Evolutionary conservation across 345 rosid genomes (phyloP), one percentile per base, ranked within the genome.

Genomic region (Capsella bursapastoris): DNA sequence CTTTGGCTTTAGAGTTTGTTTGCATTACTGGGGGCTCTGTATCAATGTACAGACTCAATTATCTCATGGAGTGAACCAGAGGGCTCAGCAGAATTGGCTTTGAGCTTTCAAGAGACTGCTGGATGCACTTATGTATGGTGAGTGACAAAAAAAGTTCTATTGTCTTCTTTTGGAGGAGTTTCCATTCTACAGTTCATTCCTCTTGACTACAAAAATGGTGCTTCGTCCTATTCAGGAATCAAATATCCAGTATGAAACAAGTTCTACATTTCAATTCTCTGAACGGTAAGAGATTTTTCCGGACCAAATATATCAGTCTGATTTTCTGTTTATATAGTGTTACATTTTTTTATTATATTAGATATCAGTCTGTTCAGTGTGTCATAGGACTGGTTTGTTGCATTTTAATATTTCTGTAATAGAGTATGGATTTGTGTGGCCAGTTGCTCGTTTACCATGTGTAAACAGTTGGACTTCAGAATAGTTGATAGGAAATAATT

Each of bases 31-130:
- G 52, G 41, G 76, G 43, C 25, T 68, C 59, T 63, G 35, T 58
- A 58, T 64, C 37, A 74, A 75, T 72, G 57, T 72, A 56, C 84
- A 94, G 98, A 87, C 73, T 83, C 88, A 28, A 90, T 94, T 70
- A 94, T 94, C 76, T 85, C 93, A n/a, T 94, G 98, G 98, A 90
- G 89, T 87, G 96, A 94, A 71, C 88, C 91, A 22, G 96, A 92
- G 57, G 78, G 51, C 55, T 81, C 85, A 63, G 84, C 90, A 4
- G 92, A 89, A 73, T 72, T 90, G 79, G 98, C 97, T 48, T 86
- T 94, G 73, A 92, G 98, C 82, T 94, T 94, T 82, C 92, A 87
- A 78, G 98, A 94, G 79, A 78, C 86, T 48, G 79, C 85, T 3
- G 97, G 97, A 68, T 94, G 98, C 83, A 80, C 91, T 41, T 85